phyloP scores from a whole-genome alignment of 805 yeast species.

The Pichia scutulata region DNA sequence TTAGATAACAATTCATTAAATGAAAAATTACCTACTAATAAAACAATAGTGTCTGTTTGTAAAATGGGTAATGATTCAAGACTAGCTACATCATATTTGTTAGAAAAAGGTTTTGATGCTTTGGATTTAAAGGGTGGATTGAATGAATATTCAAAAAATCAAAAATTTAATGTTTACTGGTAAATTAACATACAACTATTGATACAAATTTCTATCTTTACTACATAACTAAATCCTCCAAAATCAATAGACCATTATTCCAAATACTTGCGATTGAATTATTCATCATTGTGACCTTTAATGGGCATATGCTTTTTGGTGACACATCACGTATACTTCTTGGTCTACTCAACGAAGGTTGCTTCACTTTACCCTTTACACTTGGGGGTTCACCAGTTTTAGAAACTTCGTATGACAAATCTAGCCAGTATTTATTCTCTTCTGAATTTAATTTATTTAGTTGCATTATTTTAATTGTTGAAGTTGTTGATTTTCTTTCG shows the following conservation, averaged over 20 bases:
- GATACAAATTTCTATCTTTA: constrained; percentile 23
- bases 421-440: constrained; percentile 17
- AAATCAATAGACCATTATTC: constrained; percentile 24
- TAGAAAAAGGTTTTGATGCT: constrained; percentile 44
- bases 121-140: constrained; percentile 78
- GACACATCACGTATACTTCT: constrained; percentile 7
- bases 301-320: constrained; percentile 12
- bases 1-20: constrained; percentile 17
- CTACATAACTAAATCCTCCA: constrained; percentile 20
- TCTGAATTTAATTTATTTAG: constrained; percentile 13
- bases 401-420: constrained; percentile 14
- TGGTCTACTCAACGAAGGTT: background rate
- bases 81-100: constrained; percentile 53
- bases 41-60: constrained; percentile 55
- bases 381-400: constrained; percentile 6
- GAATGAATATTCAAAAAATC: constrained; percentile 10
- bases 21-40: constrained; percentile 3
- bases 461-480: constrained; percentile 18
- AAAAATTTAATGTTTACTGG: constrained; percentile 19
- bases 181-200: constrained; percentile 22
- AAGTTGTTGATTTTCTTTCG: constrained; percentile 9
- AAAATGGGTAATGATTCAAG: constrained; percentile 90
- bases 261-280: constrained; percentile 20
- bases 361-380: background rate
- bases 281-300: constrained; percentile 2